Evolutionary conservation across 202 grass and related monocot genomes (phyloP).

Genomic region (Digitaria exilis): DNA sequence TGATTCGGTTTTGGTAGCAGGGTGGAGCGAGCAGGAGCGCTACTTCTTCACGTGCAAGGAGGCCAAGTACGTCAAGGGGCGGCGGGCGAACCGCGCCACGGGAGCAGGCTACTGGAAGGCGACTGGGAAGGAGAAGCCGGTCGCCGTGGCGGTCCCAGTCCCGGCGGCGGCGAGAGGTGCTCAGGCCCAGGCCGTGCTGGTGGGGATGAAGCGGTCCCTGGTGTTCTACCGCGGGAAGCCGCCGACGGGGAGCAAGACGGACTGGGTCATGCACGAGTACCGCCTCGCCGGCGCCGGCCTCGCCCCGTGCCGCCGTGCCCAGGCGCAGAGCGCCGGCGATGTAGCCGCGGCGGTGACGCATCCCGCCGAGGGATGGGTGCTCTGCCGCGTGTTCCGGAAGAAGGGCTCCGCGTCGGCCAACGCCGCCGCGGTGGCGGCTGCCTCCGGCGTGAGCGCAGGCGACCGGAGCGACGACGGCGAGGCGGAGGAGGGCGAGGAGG

Average conservation of each 20-base stretch:
- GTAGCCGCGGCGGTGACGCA: too few species aligned
- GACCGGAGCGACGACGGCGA: too few species aligned
- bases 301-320: conserved; percentile 28
- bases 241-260: too few species aligned
- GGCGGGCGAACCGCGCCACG: conserved; percentile 51
- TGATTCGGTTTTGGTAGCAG: too few species aligned
- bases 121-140: conserved; percentile 66
- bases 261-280: conserved; percentile 4
- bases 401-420: too few species aligned
- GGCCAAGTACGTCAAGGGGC: conserved; percentile 51
- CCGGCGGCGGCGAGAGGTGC: not conserved
- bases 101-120: conserved; percentile 81
- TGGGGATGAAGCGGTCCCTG: conserved; percentile 52
- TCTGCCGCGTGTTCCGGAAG: not conserved
- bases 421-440: not conserved
- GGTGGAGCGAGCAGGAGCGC: conserved; percentile 47
- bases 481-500: not conserved
- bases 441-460: too few species aligned
- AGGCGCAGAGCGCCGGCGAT: not conserved
- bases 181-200: conserved; percentile 27
- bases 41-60: conserved; percentile 66
- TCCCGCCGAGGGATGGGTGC: too few species aligned
- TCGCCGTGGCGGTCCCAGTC: conserved; percentile 28
- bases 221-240: too few species aligned
- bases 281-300: conserved; percentile 59